phyloP scores from a whole-genome alignment of 352 stramenopile species.

The Globisporangium spinosum region DNA sequence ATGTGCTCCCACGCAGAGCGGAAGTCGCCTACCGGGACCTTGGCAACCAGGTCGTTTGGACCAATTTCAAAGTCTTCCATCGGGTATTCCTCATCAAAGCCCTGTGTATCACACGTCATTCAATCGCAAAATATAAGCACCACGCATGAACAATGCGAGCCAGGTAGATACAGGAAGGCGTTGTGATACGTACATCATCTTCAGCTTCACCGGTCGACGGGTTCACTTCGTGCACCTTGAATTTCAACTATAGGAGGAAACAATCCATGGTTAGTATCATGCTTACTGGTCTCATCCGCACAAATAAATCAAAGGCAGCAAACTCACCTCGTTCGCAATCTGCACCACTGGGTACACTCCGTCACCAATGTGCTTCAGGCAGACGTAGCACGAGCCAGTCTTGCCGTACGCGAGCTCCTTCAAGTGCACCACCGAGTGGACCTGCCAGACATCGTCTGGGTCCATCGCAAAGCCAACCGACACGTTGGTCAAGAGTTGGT shows the following conservation, averaged over 20 bases:
- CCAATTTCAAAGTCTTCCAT: slow-evolving; percentile 96
- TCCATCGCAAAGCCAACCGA: slow-evolving; percentile 91
- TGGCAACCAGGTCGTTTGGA: slow-evolving; percentile 96
- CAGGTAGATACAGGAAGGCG: background rate
- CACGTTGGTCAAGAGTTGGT: slow-evolving; percentile 95
- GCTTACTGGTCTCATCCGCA: background rate
- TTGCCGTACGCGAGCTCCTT: slow-evolving; percentile 92
- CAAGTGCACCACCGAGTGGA: slow-evolving; percentile 87
- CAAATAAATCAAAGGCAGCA: background rate
- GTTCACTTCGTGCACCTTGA: slow-evolving; percentile 94
- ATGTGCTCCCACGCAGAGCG: slow-evolving; percentile 94
- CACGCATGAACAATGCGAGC: background rate
- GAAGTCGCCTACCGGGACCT: slow-evolving; percentile 96
- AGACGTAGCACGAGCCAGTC: slow-evolving; percentile 91
- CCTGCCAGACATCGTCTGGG: slow-evolving; percentile 89
- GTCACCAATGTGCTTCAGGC: slow-evolving; percentile 84
- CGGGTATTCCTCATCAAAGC: slow-evolving; percentile 98
- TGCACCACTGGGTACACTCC: slow-evolving; percentile 80
- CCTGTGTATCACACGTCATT: slow-evolving; percentile 30
- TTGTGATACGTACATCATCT: slow-evolving; percentile 41
- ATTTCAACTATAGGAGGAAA: slow-evolving; percentile 75
- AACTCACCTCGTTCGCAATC: slow-evolving; percentile 89
- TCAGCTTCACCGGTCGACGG: slow-evolving; percentile 90
- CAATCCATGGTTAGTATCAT: background rate
- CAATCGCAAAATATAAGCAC: background rate